Conservation (phyloP, 2,329 filamentous ascomycete species). For the Thielaviopsis populi region DNA sequence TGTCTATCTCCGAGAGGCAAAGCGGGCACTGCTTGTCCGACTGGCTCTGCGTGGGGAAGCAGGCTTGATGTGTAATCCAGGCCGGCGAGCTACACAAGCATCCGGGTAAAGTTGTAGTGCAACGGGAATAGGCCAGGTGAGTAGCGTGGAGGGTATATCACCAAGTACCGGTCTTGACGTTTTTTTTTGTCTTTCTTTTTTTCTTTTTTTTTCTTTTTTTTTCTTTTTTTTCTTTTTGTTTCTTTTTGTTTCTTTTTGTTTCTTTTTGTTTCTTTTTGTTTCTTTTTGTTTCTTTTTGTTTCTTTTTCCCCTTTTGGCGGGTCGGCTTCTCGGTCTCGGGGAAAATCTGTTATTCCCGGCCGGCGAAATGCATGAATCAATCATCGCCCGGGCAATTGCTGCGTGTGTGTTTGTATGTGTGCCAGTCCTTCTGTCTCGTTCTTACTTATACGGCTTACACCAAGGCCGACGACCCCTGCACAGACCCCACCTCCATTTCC, state of each 20-base stretch:
- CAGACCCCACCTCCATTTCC: not conserved
- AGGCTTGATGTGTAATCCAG: not conserved
- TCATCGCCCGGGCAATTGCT: not conserved
- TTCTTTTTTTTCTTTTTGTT: too few relatives aligned
- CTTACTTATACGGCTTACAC: not conserved
- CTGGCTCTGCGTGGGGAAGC: not conserved
- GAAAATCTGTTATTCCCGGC: not conserved
- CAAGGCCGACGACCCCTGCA: not conserved
- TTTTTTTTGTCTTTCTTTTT: not conserved
- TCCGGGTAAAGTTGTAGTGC: too few relatives aligned
- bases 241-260: too few relatives aligned
- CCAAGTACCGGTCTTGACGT: not conserved
- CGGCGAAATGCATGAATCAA: not conserved
- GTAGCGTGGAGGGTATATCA: too few relatives aligned
- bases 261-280: too few relatives aligned
- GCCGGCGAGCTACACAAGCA: too few relatives aligned
- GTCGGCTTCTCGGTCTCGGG: too few relatives aligned
- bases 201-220: too few relatives aligned
- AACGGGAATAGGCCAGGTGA: too few relatives aligned
- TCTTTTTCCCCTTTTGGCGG: too few relatives aligned
- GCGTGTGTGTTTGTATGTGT: not conserved
- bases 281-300: too few relatives aligned
- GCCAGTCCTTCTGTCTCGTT: not conserved
- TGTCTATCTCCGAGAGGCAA: too few relatives aligned
- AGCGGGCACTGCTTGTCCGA: not conserved